Percentiles rank a stretch among this genome's conserved stretches.
Evolutionary conservation across 2,329 filamentous ascomycete species (phyloP).

Genomic region (Trichoderma pleuroti): DNA sequence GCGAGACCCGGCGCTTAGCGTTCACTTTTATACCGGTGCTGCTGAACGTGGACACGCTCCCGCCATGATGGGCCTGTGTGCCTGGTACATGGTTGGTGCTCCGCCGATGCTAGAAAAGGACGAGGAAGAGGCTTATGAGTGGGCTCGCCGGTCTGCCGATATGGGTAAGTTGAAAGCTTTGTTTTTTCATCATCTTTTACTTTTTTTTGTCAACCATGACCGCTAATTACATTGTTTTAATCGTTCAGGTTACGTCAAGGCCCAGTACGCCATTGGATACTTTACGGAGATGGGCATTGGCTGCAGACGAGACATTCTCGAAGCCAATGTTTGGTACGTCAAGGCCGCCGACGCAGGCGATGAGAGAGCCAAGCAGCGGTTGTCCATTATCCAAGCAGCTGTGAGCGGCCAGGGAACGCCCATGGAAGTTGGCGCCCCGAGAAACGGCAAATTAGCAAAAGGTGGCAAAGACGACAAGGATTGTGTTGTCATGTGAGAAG

Average conservation of each 20-base stretch:
- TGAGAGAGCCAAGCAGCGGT: constrained; percentile 79
- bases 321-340: constrained; percentile 98
- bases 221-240: constrained; percentile 17
- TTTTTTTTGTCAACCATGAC: neutral
- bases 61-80: constrained; percentile 97
- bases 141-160: constrained; percentile 84
- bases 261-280: constrained; percentile 93
- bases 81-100: constrained; percentile 97
- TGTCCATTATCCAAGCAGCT: constrained; percentile 82
- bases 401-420: constrained; percentile 56
- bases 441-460: constrained; percentile 51
- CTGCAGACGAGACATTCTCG: constrained; percentile 86
- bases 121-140: constrained; percentile 93
- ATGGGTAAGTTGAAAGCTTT: constrained; percentile 57
- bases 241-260: constrained; percentile 60
- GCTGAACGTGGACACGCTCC: constrained; percentile 78
- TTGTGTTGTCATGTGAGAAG: constrained; percentile 52
- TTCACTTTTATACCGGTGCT: constrained; percentile 95
- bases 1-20: constrained; percentile 83
- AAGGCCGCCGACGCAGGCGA: constrained; percentile 90
- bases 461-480: constrained; percentile 51
- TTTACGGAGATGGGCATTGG: constrained; percentile 99
- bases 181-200: neutral
- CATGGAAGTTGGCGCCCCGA: constrained; percentile 54
- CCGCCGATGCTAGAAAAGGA: constrained; percentile 91